phyloP scores from a whole-genome alignment of 306 rosid species.

The Trifolium pratense region DNA sequence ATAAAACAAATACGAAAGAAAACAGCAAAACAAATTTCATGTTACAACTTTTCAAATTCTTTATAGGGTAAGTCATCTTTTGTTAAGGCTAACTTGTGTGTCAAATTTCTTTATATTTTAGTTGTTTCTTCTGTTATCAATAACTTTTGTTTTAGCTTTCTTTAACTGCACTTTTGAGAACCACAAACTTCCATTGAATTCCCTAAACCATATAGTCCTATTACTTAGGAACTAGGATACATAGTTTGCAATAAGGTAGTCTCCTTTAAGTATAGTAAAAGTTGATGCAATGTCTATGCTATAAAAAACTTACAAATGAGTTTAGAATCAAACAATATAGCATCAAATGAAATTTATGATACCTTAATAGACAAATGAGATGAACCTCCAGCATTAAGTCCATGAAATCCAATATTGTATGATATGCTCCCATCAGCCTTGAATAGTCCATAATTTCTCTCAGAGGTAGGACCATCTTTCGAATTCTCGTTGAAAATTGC shows the following conservation, averaged over 20 bases:
- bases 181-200: neutral
- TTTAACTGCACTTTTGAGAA: slow-evolving; percentile 17
- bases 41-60: slow-evolving; percentile 9
- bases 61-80: slow-evolving; percentile 1
- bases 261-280: slow-evolving; percentile 24
- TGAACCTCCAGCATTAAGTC: slow-evolving; percentile 75
- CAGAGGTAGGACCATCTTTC: slow-evolving; percentile 76
- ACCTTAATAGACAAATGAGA: slow-evolving; percentile 71
- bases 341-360: slow-evolving; percentile 38
- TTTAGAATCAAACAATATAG: slow-evolving; percentile 36
- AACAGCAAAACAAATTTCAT: neutral
- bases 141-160: slow-evolving; percentile 8
- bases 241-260: neutral
- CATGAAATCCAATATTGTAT: slow-evolving; percentile 85
- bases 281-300: neutral
- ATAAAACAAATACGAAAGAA: neutral
- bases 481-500: slow-evolving; percentile 81
- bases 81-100: slow-evolving; percentile 13
- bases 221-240: slow-evolving; percentile 7
- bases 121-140: slow-evolving; percentile 3
- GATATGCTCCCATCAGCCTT: slow-evolving; percentile 93
- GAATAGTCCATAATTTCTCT: slow-evolving; percentile 85
- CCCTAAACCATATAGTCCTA: slow-evolving; percentile 12
- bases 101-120: slow-evolving; percentile 20
- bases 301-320: slow-evolving; percentile 22